A percentile compares a stretch with the other conserved stretches of the same genome.
phyloP scores from a whole-genome alignment of 176 grass and related monocot genomes.

The Puccinellia tenuiflora region DNA sequence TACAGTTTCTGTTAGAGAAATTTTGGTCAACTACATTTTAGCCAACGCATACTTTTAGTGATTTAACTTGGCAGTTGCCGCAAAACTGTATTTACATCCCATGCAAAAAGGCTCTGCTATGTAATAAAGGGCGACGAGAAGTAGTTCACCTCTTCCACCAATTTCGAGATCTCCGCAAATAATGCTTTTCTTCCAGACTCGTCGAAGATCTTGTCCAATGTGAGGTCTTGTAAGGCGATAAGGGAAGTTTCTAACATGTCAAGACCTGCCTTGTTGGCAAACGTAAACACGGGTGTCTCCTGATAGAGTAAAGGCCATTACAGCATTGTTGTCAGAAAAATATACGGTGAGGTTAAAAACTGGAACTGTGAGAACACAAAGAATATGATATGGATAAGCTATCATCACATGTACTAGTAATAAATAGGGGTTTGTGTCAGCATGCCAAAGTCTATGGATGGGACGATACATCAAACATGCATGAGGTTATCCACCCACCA shows the following conservation, averaged over 20 bases:
- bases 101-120: background rate
- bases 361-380: background rate
- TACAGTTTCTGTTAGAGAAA: background rate
- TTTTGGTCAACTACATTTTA: background rate
- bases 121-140: background rate
- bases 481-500: too few species aligned
- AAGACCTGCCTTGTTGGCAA: conserved; percentile 87
- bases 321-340: conserved; percentile 3
- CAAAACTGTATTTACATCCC: background rate
- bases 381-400: too few species aligned
- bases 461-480: background rate
- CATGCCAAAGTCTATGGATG: background rate
- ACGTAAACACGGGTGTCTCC: conserved; percentile 75
- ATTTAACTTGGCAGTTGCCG: background rate
- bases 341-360: background rate
- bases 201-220: conserved; percentile 89
- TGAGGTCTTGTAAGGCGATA: conserved; percentile 82
- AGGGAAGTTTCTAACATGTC: conserved; percentile 97
- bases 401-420: background rate
- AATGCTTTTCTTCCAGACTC: conserved; percentile 72
- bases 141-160: conserved; percentile 74
- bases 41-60: background rate
- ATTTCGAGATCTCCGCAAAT: conserved; percentile 54
- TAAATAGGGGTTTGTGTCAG: background rate
- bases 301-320: background rate